Evolutionary conservation across 805 yeast genomes (phyloP).

Genomic region (Candida parachauliodes): DNA sequence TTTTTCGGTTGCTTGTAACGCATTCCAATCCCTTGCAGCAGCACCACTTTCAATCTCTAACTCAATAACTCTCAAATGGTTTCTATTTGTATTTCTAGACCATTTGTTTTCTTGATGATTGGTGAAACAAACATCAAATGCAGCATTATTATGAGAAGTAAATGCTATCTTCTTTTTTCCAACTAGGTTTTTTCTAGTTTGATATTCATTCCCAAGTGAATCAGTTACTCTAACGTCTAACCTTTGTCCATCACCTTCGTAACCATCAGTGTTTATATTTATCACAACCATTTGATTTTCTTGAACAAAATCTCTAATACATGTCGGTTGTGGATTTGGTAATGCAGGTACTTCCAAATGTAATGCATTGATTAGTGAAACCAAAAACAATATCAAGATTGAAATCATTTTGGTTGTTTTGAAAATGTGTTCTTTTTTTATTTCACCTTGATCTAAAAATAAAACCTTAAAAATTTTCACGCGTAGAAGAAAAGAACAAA

Average conservation of each 20-base stretch:
- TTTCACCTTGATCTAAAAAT: background rate
- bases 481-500: conserved; percentile 1
- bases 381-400: conserved; percentile 2
- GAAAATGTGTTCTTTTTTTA: conserved; percentile 5
- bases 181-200: conserved; percentile 69
- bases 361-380: conserved; percentile 33
- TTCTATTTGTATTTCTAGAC: conserved; percentile 35
- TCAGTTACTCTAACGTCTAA: conserved; percentile 69
- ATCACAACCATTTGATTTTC: conserved; percentile 87
- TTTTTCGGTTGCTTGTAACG: conserved; percentile 87
- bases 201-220: conserved; percentile 77
- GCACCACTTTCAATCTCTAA: conserved; percentile 94
- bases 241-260: conserved; percentile 81
- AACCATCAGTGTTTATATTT: conserved; percentile 70
- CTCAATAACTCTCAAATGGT: conserved; percentile 68
- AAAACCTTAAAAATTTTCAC: conserved; percentile 3
- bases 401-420: conserved; percentile 1
- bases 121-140: conserved; percentile 89
- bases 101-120: conserved; percentile 44
- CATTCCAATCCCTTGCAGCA: conserved; percentile 97
- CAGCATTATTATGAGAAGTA: conserved; percentile 76
- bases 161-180: conserved; percentile 76
- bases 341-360: conserved; percentile 53
- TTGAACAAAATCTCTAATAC: conserved; percentile 88
- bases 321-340: conserved; percentile 54